phyloP scores from a whole-genome alignment of 345 rosid genomes.

The Boechera stricta region DNA sequence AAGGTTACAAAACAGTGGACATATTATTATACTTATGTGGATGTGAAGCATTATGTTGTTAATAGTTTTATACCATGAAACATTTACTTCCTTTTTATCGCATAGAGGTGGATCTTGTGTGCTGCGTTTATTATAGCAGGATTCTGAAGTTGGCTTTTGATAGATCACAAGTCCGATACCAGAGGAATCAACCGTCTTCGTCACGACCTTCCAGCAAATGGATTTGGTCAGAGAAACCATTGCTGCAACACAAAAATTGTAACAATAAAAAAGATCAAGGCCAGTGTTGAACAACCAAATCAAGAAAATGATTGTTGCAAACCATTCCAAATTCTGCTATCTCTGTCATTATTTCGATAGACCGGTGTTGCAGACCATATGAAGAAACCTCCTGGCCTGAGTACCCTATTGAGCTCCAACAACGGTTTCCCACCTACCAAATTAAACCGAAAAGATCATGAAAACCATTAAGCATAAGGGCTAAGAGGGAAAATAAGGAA shows the following conservation, averaged over 20 bases:
- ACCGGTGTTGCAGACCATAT: constrained; percentile 98
- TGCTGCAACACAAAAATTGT: constrained; percentile 55
- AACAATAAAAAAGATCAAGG: background rate
- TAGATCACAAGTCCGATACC: constrained; percentile 86
- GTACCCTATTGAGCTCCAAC: constrained; percentile 87
- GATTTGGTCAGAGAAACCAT: constrained; percentile 73
- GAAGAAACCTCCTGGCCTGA: constrained; percentile 94
- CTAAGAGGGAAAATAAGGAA: background rate
- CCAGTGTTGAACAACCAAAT: background rate
- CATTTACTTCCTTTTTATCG: constrained; percentile 50
- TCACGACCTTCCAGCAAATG: constrained; percentile 83
- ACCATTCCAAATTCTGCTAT: constrained; percentile 73
- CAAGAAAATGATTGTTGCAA: constrained; percentile 35
- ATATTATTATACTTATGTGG: constrained; percentile 1
- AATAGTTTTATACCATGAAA: constrained; percentile 64
- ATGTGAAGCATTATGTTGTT: constrained; percentile 12
- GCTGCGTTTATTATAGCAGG: constrained; percentile 69
- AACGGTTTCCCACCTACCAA: constrained; percentile 85
- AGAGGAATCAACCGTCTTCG: constrained; percentile 63
- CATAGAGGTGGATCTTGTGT: constrained; percentile 70
- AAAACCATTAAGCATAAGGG: constrained; percentile 8
- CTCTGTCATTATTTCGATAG: constrained; percentile 66
- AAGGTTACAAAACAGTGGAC: background rate
- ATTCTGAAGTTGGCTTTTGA: constrained; percentile 72
- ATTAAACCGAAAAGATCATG: constrained; percentile 6